Base-by-base conservation (phyloP, 345 rosid genomes). In the Luvunga scandens region DNA sequence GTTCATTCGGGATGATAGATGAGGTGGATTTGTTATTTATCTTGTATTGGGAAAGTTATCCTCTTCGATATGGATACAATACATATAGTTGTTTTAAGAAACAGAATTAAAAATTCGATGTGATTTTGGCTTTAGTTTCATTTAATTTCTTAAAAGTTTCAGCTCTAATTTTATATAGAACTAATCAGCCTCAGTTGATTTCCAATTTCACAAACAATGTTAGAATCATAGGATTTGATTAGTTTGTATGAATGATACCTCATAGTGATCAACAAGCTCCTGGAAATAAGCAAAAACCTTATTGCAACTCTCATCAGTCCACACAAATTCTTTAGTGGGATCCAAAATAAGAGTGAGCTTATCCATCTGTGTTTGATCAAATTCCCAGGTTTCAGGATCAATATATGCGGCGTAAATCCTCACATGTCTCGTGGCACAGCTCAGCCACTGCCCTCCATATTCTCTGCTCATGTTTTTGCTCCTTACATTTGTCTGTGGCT, bases 231-330 rank as follows among this genome's bases (percentile, higher is more conserved):
- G 10, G 27, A 45, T 45, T 45, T 45, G 18, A 45, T 45, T 53
- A 53, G 22, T 53, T 53, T 53, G 1, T 25, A 31, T 21, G 75
- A n/a, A 42, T 42, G 4, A 66, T 85, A 85, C 98, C 98, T 95
- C 98, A 28, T 95, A 95, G 87, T 95, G 97, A 85, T 95, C 98
- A 14, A 95, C 98, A 25, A 93, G 99, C 83, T 93, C 99, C 82
- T 95, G 99, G 80, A 95, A 95, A 78, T 86, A 90, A 33, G 87
- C 82, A 68, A 89, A 95, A 28, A 93, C 97, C 86, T 83, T 90
- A 72, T 82, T 78, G 84, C 90, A 86, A 65, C 87, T 90, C 69
- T 91, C 95, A n/a, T 87, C 85, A 3, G 86, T 89, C 98, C 98
- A 95, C 7, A 92, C 72, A 69, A 95, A 93, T 87, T 95, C 98